Evolutionary conservation across 352 stramenopile genomes (phyloP).

Genomic region (Phytophthora boehmeriae): DNA sequence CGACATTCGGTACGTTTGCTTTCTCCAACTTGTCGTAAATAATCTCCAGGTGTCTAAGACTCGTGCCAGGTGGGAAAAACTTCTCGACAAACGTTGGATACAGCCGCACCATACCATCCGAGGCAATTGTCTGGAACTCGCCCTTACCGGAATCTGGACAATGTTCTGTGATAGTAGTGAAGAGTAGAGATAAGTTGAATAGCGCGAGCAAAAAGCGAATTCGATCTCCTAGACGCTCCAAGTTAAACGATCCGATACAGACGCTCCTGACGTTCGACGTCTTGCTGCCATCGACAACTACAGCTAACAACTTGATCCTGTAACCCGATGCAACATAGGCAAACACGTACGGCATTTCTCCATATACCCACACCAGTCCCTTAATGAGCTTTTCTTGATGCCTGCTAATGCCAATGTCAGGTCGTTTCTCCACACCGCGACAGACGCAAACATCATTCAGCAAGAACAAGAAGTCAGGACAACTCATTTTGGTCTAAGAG

Average conservation of each 20-base stretch:
- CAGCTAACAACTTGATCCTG: constrained; percentile 9
- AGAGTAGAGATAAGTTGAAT: constrained; percentile 27
- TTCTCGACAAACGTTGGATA: constrained; percentile 21
- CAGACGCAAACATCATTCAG: constrained; percentile 25
- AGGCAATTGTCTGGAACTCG: constrained; percentile 8
- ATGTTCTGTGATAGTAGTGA: constrained; percentile 19
- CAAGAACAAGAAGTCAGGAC: constrained; percentile 20
- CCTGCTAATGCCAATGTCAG: constrained; percentile 16
- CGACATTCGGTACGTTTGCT: constrained; percentile 20
- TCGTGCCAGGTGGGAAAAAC: constrained; percentile 3
- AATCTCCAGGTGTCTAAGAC: constrained; percentile 7
- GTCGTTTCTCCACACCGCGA: constrained; percentile 19
- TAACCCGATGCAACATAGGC: constrained; percentile 21
- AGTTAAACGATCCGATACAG: constrained; percentile 15
- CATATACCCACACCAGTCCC: constrained; percentile 19
- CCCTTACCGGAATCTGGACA: constrained; percentile 15
- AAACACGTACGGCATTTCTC: constrained; percentile 21
- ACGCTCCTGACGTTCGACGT: constrained; percentile 2
- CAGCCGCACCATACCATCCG: constrained; percentile 10
- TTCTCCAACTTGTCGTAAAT: constrained; percentile 14
- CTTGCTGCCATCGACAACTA: constrained; percentile 1
- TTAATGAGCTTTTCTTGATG: constrained; percentile 2
- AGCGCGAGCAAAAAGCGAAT: constrained; percentile 20
- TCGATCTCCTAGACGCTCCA: constrained; percentile 8
- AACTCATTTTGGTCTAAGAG: constrained; percentile 4